Base-by-base conservation (phyloP, 345 rosid species). In the Salix viminalis region DNA sequence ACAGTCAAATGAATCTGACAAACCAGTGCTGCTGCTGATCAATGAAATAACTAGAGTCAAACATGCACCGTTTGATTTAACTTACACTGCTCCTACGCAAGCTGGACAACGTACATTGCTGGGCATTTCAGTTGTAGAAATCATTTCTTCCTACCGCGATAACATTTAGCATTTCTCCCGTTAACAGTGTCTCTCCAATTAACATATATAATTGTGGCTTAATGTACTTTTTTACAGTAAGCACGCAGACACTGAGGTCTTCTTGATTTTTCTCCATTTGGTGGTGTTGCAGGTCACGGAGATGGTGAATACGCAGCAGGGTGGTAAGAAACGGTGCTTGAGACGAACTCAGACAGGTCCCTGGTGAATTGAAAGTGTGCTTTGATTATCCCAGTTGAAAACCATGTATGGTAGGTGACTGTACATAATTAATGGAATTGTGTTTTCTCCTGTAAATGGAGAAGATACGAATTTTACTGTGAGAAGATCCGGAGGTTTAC, bases 341-440 rank as follows among this genome's bases (percentile, higher is more conserved):
- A 85, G 94, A 83, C 83, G 97, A 84, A 90, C 98, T 26, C 90
- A 90, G 82, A 91, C 98, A 1, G 92, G 95, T 79, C 98, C 95
- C 14, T 96, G 97, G 99, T 96, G 87, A 90, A 77, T 73, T 62
- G 37, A 69, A 73, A 69, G 64, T 52, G 67, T 18, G 67, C 69
- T 71, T 67, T 71, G 79, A 75, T 78, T 81, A 70, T 67, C 78
- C 79, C 54, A 72, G 81, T 42, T 72, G 81, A 46, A 70, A 80
- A 72, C 65, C 32, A 69, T 78, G 71, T 60, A 65, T 73, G 83
- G 82, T 69, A 71, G 79, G 78, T 66, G 52, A 75, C 71, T 85
- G 91, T 85, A 85, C 87, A 87, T 86, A 87, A 77, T 64, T 66
- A 70, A 75, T 70, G 70, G 39, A 46, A 81, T 23, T 18, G n/a